Percentiles rank a stretch among this genome's conserved stretches.
These are phyloP conservation scores for Linnemannia hyalina DNA, from an alignment of 192 early-diverging fungal species.

Conservation along the genomic window DNA sequence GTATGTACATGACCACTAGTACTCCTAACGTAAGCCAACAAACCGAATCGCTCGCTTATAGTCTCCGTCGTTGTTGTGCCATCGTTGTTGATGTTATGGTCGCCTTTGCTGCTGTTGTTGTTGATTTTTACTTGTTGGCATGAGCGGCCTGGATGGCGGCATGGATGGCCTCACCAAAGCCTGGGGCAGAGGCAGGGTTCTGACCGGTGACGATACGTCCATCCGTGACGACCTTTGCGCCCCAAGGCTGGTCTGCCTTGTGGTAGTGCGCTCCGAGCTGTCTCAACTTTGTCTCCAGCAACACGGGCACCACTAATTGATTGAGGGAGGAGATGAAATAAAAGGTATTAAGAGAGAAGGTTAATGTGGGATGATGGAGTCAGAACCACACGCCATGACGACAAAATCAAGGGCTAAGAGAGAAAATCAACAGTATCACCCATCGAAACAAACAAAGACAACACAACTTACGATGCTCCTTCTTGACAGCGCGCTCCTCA, in stretches of 20 bases:
- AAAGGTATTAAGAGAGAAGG: background rate
- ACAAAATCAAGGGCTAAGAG: background rate
- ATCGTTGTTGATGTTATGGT: no score
- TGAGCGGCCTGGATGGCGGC: conserved; percentile 25
- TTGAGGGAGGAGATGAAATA: conserved; percentile 21
- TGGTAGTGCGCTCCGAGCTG: conserved; percentile 68
- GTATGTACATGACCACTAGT: no score
- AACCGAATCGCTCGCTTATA: no score
- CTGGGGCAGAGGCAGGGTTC: conserved; percentile 73
- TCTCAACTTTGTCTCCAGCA: conserved; percentile 49
- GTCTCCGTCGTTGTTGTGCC: no score
- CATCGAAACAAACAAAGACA: background rate
- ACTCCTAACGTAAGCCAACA: no score
- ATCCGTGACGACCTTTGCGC: conserved; percentile 64
- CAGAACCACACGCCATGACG: background rate
- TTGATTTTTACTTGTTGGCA: background rate
- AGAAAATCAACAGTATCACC: background rate
- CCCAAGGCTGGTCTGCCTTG: conserved; percentile 66
- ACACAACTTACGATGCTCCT: conserved; percentile 37
- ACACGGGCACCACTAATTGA: conserved; percentile 25
- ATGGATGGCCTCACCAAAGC: conserved; percentile 49
- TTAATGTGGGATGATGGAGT: conserved; percentile 47
- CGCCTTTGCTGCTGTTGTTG: background rate
- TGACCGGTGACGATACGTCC: conserved; percentile 79
- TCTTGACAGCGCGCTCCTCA: conserved; percentile 69